A percentile compares a stretch with the other conserved stretches of the same genome.
These are phyloP conservation scores for Saprolegnia diclina DNA, from an alignment of 352 stramenopile genomes.

Conservation along the genomic window DNA sequence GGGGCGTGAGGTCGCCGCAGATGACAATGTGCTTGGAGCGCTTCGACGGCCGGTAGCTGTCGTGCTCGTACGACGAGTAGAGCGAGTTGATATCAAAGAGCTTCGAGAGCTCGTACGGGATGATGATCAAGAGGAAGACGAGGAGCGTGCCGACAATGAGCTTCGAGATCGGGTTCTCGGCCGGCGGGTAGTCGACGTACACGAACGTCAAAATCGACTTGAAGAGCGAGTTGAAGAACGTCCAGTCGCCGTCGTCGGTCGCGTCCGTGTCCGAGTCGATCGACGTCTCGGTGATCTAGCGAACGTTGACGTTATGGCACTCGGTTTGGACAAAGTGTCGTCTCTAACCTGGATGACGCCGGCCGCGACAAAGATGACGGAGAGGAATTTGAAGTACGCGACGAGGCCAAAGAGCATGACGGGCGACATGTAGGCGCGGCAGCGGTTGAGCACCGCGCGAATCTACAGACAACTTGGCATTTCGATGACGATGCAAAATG, in stretches of 20 bases:
- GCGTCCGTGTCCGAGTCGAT: conserved; percentile 19
- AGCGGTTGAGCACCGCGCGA: conserved; percentile 42
- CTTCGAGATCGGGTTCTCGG: conserved; percentile 76
- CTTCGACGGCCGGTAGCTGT: conserved; percentile 58
- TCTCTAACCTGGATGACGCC: conserved; percentile 62
- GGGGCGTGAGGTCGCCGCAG: conserved; percentile 73
- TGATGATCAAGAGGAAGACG: conserved; percentile 76
- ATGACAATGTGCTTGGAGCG: conserved; percentile 69
- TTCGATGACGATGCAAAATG: too few relatives aligned
- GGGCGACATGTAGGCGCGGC: conserved; percentile 67
- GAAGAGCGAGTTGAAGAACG: conserved; percentile 85
- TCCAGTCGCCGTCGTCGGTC: conserved; percentile 57
- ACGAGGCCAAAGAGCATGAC: conserved; percentile 72
- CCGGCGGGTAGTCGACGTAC: conserved; percentile 73
- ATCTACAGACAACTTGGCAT: too few relatives aligned
- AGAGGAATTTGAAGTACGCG: conserved; percentile 75
- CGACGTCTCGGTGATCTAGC: conserved; percentile 27
- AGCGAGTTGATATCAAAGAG: conserved; percentile 69
- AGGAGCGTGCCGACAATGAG: conserved; percentile 64
- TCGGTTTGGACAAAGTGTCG: too few relatives aligned
- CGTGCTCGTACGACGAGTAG: conserved; percentile 65
- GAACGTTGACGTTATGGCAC: too few relatives aligned
- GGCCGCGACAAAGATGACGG: conserved; percentile 65
- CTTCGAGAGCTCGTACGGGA: conserved; percentile 78
- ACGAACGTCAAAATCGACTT: conserved; percentile 85